Base-by-base conservation (phyloP, 2,329 filamentous ascomycete species). In the Microdochium trichocladiopsis region DNA sequence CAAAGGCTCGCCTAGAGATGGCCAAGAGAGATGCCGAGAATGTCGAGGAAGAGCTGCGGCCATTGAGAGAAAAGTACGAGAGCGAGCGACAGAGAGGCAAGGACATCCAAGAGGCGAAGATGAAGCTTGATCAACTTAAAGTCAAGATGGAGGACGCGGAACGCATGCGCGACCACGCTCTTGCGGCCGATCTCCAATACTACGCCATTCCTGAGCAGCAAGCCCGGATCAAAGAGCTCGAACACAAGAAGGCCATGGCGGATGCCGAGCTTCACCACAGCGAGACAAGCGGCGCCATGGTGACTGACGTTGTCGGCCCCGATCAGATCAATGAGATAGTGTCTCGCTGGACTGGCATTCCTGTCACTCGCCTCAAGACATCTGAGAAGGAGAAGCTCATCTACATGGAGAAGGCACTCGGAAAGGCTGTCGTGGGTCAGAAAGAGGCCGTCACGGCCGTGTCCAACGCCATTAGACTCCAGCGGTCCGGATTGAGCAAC, bases 251-350 rank as follows among this genome's bases (percentile, higher is more conserved):
- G 70, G 82, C 82, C 16, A 82, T 80, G 48, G 87, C 88, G 2
- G 94, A 97, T 66, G 86, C 84, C 10, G 81, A 80, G 14, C 73
- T 86, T 61, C 72, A 74, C 10, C 73, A 72, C 25, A 72, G 73
- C 25, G 88, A 88, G 33, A 70, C 76, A 3, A 81, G 82, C 52
- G 82, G 84, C 51, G 82, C 89, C 23, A 86, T 97, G 68, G 81
- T 97, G 51, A 95, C 92, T 2, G 94, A 99, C 66, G 82, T 94
- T 48, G 94, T 99, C 58, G 94, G 94, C 5, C 91, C 92, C 11
- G 94, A 99, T 58, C 92, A 99, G 69, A 99, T 99, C 78, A 97
- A 99, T 68, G 93, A 97, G 66, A 99, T 99, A 56, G 94, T 99
- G 51, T 88, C 88, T 51, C 86, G 91, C 55, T 96, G 92, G 90